Evolutionary conservation across 2,329 filamentous ascomycete species (phyloP).

Genomic region (Bipolaris bicolor): DNA sequence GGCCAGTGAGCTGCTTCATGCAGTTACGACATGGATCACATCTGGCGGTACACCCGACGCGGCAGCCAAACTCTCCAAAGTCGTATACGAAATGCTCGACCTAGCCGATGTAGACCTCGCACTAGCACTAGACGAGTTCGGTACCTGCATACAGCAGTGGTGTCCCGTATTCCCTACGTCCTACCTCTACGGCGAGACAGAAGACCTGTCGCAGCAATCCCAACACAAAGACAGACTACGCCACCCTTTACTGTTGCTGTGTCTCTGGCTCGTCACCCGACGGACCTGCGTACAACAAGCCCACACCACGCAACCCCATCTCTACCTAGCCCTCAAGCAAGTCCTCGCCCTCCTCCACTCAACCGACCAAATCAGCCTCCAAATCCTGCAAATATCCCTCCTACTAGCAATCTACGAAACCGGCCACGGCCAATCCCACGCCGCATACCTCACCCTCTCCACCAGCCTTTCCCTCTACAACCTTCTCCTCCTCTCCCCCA

Average conservation of each 20-base stretch:
- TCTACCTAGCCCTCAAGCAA: constrained; percentile 21
- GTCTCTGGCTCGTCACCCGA: constrained; percentile 15
- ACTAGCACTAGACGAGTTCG: constrained; percentile 13
- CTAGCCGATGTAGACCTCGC: constrained; percentile 10
- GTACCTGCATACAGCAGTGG: constrained; percentile 24
- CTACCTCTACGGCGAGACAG: constrained; percentile 5
- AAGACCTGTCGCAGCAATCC: constrained; percentile 4
- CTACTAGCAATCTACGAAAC: constrained; percentile 19
- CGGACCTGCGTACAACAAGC: constrained; percentile 8
- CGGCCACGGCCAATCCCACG: constrained; percentile 15
- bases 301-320: constrained; percentile 2
- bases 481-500: constrained; percentile 1
- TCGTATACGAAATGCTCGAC: constrained; percentile 6
- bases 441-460: constrained; percentile 16
- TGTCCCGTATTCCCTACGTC: constrained; percentile 20
- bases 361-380: background rate
- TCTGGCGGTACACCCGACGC: background rate
- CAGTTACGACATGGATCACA: constrained; percentile 5
- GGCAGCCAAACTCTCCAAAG: constrained; percentile 5
- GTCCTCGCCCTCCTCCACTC: constrained; percentile 3
- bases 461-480: constrained; percentile 6
- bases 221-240: constrained; percentile 5
- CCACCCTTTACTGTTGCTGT: constrained; percentile 7
- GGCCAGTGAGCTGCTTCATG: constrained; percentile 11
- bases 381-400: constrained; percentile 14